phyloP scores from a whole-genome alignment of 2,329 filamentous ascomycete genomes.

The Colletotrichum australisinense region DNA sequence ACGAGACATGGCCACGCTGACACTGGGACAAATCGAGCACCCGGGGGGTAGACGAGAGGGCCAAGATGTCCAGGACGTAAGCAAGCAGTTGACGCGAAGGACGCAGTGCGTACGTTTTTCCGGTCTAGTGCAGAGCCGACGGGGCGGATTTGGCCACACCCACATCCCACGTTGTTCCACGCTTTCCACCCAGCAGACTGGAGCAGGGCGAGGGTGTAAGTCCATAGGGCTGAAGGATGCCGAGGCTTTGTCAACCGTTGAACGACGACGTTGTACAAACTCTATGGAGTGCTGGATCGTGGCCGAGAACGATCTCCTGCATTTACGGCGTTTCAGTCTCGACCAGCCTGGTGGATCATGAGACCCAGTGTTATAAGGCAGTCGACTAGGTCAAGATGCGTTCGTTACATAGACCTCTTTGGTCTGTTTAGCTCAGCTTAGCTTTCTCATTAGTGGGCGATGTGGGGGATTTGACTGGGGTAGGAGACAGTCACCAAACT shows the following conservation, averaged over 20 bases:
- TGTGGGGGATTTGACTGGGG: slow-evolving; percentile 15
- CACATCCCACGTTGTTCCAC: slow-evolving; percentile 7
- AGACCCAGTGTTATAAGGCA: neutral
- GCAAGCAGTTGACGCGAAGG: slow-evolving; percentile 13
- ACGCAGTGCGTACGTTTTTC: slow-evolving; percentile 8
- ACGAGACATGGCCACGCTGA: slow-evolving; percentile 20
- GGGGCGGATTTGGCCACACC: slow-evolving; percentile 21
- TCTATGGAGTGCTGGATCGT: neutral
- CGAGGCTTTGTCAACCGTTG: slow-evolving; percentile 8
- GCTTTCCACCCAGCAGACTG: slow-evolving; percentile 10
- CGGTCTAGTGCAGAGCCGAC: slow-evolving; percentile 25
- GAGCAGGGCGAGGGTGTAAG: slow-evolving; percentile 2
- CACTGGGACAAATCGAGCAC: neutral
- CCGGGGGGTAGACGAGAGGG: neutral
- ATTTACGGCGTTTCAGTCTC: neutral
- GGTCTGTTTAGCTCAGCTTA: neutral
- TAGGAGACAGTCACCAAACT: neutral
- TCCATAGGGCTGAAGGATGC: slow-evolving; percentile 34
- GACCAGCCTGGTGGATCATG: neutral
- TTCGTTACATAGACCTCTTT: neutral
- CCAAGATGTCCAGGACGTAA: slow-evolving; percentile 15
- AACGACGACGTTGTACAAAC: slow-evolving; percentile 17
- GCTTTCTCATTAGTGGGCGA: neutral
- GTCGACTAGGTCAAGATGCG: neutral
- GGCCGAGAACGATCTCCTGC: neutral